Evolutionary conservation across 2,329 filamentous ascomycete genomes (phyloP).

Genomic region (Clarireedia homoeocarpa): DNA sequence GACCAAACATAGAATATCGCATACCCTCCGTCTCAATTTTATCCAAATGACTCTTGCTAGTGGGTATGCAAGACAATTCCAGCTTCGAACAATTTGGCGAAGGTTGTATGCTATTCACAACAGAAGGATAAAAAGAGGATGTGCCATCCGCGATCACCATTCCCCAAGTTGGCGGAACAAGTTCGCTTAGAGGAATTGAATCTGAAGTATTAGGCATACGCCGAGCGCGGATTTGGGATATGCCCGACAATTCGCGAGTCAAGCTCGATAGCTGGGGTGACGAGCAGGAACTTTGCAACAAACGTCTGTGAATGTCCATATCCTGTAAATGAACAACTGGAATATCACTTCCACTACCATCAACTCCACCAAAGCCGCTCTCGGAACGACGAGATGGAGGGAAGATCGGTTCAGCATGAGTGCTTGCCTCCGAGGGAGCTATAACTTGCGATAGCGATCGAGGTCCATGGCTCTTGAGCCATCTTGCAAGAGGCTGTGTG

Average conservation of each 20-base stretch:
- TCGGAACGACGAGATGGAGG: constrained; percentile 8
- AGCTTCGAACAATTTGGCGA: constrained; percentile 21
- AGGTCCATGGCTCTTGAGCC: constrained; percentile 20
- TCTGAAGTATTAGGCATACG: constrained; percentile 17
- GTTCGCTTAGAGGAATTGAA: constrained; percentile 15
- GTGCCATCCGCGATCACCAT: constrained; percentile 13
- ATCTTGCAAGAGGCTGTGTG: constrained; percentile 12
- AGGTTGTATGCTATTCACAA: constrained; percentile 16
- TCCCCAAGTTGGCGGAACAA: constrained; percentile 19
- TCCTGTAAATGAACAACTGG: constrained; percentile 22
- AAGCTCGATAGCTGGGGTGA: constrained; percentile 20
- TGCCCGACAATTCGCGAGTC: constrained; percentile 16
- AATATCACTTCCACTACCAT: constrained; percentile 16
- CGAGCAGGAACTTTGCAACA: constrained; percentile 21
- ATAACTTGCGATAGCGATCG: constrained; percentile 16
- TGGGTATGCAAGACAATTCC: constrained; percentile 13
- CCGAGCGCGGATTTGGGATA: constrained; percentile 13
- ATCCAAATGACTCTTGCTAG: constrained; percentile 6
- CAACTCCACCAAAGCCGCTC: constrained; percentile 24
- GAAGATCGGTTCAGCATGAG: neutral
- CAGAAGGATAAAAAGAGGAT: constrained; percentile 22
- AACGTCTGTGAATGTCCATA: constrained; percentile 24
- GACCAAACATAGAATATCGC: neutral
- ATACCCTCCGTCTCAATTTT: constrained; percentile 5
- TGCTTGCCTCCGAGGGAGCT: constrained; percentile 9